Base-by-base conservation (phyloP, 305 asterid genomes). In the Fraxinus sp. region DNA sequence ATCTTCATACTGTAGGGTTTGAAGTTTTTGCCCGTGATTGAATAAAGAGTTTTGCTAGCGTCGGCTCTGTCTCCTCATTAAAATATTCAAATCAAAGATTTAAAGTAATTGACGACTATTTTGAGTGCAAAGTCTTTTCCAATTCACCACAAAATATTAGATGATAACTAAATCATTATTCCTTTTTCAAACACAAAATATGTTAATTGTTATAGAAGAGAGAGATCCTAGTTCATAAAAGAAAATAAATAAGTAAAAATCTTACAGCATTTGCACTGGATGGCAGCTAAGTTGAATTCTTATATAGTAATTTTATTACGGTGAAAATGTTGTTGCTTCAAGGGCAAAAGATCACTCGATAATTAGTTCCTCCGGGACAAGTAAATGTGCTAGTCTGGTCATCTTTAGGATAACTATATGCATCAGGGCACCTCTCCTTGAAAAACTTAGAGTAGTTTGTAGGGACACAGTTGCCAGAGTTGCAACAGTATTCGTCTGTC, bases 401-500 rank as follows among this genome's bases (percentile, higher is more conserved):
- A 32, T 73, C 77, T 16, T 10, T 1, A 55, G 81, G 90, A 57
- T 87, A 90, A 64, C 90, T 90, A 13, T 88, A 88, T 2, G 93
- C 77, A 77, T 82, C 78, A 30, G 26, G 37, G 41, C 81, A 78
- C 41, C 71, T 78, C 0, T 4, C 5, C 11, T 49, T 16, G 7
- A 36, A 35, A 73, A 9, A 39, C 41, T n/a, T 73, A 0, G 92
- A 86, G 0, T 5, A 24, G 0, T 14, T 0, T 0, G 90, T 90
- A 0, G 88, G 85, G 1, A 80, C 80, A 11, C 90, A 85, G 1
- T 5, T 71, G 0, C 82, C 82, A 0, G 84, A 86, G 5, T 59
- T 87, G 62, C 93, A 90, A 36, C 91, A 90, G 22, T 84, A 90
- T 16, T 86, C 1, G 18, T 86, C 22, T 0, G 83, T 82, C 10